phyloP scores from a whole-genome alignment of 2,329 filamentous ascomycete species.

The Domatiomyces globalis region DNA sequence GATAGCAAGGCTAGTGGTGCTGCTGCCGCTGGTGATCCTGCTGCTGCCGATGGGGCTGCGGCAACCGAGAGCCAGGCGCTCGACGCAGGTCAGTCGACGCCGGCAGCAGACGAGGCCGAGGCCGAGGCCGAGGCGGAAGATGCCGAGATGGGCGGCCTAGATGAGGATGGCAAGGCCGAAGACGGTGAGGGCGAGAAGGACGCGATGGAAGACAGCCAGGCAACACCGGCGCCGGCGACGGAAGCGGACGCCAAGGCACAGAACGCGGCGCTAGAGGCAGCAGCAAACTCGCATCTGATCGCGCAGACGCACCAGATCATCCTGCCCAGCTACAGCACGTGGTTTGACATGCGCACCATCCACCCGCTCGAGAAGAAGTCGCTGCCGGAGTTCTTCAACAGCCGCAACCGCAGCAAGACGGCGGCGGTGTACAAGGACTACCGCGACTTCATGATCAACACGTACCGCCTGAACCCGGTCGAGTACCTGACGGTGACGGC shows the following conservation, averaged over 20 bases:
- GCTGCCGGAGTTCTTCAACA: constrained; percentile 96
- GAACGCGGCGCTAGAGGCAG: constrained; percentile 69
- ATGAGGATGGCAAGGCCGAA: constrained; percentile 29
- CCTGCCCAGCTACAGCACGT: constrained; percentile 90
- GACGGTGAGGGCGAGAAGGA: constrained; percentile 27
- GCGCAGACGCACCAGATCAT: constrained; percentile 92
- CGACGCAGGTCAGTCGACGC: constrained; percentile 34
- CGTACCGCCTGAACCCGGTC: constrained; percentile 85
- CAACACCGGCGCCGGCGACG: constrained; percentile 24
- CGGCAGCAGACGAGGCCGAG: constrained; percentile 47
- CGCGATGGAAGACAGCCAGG: constrained; percentile 27
- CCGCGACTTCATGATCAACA: constrained; percentile 99
- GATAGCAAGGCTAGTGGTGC: background rate
- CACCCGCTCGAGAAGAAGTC: constrained; percentile 88
- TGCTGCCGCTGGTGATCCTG: background rate
- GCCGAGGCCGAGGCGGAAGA: constrained; percentile 46
- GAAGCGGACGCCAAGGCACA: constrained; percentile 48
- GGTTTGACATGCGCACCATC: constrained; percentile 96
- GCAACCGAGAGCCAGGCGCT: background rate
- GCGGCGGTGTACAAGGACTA: constrained; percentile 97
- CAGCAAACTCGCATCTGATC: constrained; percentile 81
- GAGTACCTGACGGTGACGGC: constrained; percentile 97
- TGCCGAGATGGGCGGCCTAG: constrained; percentile 64
- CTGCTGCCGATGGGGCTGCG: background rate
- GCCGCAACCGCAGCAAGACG: constrained; percentile 93